Percentiles rank a stretch among this genome's conserved stretches.
Conservation (phyloP, 257 asterid genomes). For the Capsicum pubescens region DNA sequence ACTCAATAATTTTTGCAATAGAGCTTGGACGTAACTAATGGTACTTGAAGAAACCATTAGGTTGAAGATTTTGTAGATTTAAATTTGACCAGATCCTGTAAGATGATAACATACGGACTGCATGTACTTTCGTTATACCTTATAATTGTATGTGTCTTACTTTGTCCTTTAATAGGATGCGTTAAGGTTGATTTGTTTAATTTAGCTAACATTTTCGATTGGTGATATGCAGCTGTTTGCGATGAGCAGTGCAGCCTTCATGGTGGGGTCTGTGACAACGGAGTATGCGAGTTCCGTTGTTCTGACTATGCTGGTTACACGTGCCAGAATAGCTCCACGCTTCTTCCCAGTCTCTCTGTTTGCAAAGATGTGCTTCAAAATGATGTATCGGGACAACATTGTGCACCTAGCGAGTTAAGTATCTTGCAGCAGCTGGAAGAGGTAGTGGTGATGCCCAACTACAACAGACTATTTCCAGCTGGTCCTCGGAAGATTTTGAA, state of each 20-base stretch:
- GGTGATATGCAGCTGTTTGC: slow-evolving; percentile 69
- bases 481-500: slow-evolving; percentile 93
- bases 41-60: background rate
- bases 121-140: background rate
- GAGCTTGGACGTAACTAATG: background rate
- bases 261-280: slow-evolving; percentile 98
- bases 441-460: slow-evolving; percentile 99
- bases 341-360: slow-evolving; percentile 82
- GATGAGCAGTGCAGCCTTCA: slow-evolving; percentile 99
- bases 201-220: slow-evolving; percentile 25
- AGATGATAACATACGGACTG: background rate
- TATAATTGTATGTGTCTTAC: background rate
- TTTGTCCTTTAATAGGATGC: background rate
- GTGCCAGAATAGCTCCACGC: slow-evolving; percentile 94
- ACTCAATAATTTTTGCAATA: background rate
- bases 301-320: slow-evolving; percentile 99
- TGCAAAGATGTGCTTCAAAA: slow-evolving; percentile 82
- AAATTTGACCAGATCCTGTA: background rate
- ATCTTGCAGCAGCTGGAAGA: slow-evolving; percentile 95
- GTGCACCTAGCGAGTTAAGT: slow-evolving; percentile 91
- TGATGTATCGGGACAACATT: slow-evolving; percentile 80
- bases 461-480: slow-evolving; percentile 89
- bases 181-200: background rate
- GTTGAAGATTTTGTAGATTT: background rate
- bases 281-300: slow-evolving; percentile 97